These are phyloP conservation scores for Raffaelea deltoideospora DNA, from an alignment of 2,329 filamentous ascomycete species.

Conservation along the genomic window DNA sequence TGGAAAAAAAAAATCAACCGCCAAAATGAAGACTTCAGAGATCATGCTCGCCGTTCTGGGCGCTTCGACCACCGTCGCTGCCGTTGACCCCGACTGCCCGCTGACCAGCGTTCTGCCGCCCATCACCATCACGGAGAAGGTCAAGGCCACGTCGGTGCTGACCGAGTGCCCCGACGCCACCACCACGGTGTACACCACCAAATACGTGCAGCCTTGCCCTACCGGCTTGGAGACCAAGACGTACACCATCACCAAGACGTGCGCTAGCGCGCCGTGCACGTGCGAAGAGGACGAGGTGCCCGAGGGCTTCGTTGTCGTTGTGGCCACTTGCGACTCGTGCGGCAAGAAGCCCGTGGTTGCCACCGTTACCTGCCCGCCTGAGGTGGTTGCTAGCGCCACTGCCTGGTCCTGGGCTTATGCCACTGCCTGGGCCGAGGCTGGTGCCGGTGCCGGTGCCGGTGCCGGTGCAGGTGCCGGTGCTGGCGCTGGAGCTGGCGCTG, in stretches of 20 bases:
- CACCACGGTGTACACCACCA: constrained; percentile 6
- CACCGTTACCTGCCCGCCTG: constrained; percentile 5
- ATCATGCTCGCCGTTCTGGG: background rate
- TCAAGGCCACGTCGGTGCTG: background rate
- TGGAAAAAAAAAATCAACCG: background rate
- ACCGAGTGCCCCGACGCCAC: constrained; percentile 2
- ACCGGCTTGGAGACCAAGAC: constrained; percentile 6
- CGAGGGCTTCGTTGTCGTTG: constrained; percentile 8
- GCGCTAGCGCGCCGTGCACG: constrained; percentile 6
- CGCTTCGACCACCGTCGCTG: background rate
- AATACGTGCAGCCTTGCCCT: constrained; percentile 6
- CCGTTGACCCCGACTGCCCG: constrained; percentile 1
- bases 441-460: background rate
- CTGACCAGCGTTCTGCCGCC: constrained; percentile 6
- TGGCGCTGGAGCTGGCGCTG: background rate
- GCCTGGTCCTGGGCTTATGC: background rate
- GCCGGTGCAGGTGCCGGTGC: background rate
- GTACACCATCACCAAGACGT: constrained; percentile 11
- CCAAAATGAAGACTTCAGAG: background rate
- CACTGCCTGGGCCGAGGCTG: background rate
- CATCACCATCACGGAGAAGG: constrained; percentile 5
- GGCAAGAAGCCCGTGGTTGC: constrained; percentile 4
- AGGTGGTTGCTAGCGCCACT: background rate
- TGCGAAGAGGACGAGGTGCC: constrained; percentile 3
- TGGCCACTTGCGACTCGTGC: constrained; percentile 6